These are phyloP conservation scores for Zygosaccharomyces bailii DNA, from an alignment of 805 yeast species.

Conservation along the genomic window DNA sequence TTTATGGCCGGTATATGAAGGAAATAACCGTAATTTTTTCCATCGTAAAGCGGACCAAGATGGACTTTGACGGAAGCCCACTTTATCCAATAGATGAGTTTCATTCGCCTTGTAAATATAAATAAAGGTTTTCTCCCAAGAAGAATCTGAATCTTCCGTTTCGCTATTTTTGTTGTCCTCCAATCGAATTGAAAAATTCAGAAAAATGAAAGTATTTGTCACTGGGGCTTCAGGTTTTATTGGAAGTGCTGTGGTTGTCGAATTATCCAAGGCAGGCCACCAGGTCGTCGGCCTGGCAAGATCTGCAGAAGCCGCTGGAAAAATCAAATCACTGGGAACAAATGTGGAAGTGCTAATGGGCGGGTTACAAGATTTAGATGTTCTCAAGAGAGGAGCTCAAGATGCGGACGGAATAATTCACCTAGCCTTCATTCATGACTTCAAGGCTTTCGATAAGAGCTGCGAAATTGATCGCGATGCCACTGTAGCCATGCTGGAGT, in stretches of 20 bases:
- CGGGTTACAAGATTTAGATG: slow-evolving; percentile 29
- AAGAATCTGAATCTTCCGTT: no score
- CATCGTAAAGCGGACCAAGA: no score
- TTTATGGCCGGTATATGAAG: no score
- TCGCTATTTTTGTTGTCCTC: no score
- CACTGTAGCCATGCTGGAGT: slow-evolving; percentile 28
- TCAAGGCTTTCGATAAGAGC: slow-evolving; percentile 18
- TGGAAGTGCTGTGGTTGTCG: slow-evolving; percentile 29
- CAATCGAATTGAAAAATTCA: no score
- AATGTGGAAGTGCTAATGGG: slow-evolving; percentile 31
- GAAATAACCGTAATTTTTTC: no score
- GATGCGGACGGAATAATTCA: slow-evolving; percentile 39
- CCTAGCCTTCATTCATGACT: slow-evolving; percentile 38
- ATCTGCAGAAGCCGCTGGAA: slow-evolving; percentile 32
- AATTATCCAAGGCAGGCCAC: slow-evolving; percentile 27
- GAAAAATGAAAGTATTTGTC: slow-evolving; percentile 34
- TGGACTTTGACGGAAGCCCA: no score
- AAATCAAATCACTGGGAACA: slow-evolving; percentile 28
- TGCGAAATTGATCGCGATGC: slow-evolving; percentile 30
- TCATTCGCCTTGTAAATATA: no score
- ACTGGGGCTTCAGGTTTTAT: slow-evolving; percentile 40
- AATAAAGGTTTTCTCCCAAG: no score
- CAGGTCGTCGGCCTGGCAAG: slow-evolving; percentile 35
- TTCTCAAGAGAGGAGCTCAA: slow-evolving; percentile 28
- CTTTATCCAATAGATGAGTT: no score